A percentile compares a stretch with the other conserved stretches of the same genome.
Conservation (phyloP, 179 eudicot genomes). For the Carnegiea gigantea region DNA sequence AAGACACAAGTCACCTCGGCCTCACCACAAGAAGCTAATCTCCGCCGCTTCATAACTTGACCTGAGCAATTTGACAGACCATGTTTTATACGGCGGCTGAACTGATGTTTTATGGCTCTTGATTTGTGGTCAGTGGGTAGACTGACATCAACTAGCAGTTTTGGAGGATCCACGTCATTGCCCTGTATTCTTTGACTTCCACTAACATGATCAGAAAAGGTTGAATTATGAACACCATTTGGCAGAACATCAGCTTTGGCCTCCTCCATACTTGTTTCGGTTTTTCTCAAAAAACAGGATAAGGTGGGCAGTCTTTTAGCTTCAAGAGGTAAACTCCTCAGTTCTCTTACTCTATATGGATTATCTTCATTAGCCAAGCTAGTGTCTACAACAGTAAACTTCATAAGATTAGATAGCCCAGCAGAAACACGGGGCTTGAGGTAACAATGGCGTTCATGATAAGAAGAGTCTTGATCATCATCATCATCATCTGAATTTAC, state of each 20-base stretch:
- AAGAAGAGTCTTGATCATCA: constrained; percentile 33
- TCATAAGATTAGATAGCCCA: constrained; percentile 25
- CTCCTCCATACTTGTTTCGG: constrained; percentile 14
- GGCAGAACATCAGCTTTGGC: constrained; percentile 24
- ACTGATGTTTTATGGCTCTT: constrained; percentile 39
- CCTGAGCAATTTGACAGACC: constrained; percentile 17
- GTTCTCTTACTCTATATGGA: constrained; percentile 38
- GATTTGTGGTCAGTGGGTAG: constrained; percentile 24
- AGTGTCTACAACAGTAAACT: constrained; percentile 54
- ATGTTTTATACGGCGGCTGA: constrained; percentile 31
- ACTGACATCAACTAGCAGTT: constrained; percentile 15
- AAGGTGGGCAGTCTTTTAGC: constrained; percentile 16
- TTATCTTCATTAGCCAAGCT: constrained; percentile 37
- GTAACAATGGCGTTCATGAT: constrained; percentile 44
- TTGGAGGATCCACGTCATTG: constrained; percentile 14
- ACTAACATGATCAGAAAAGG: constrained; percentile 6
- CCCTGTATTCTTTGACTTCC: constrained; percentile 11
- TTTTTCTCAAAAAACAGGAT: constrained; percentile 13
- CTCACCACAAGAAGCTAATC: constrained; percentile 32
- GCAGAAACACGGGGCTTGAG: constrained; percentile 51
- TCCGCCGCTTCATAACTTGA: constrained; percentile 36
- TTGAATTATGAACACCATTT: constrained; percentile 19
- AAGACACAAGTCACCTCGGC: constrained; percentile 31
- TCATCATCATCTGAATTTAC: constrained; percentile 32
- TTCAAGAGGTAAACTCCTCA: constrained; percentile 46